A percentile compares a stretch with the other conserved stretches of the same genome.
phyloP scores from a whole-genome alignment of 1,284 basidiomycete genomes.

The Apiotrichum akiyoshidainum region DNA sequence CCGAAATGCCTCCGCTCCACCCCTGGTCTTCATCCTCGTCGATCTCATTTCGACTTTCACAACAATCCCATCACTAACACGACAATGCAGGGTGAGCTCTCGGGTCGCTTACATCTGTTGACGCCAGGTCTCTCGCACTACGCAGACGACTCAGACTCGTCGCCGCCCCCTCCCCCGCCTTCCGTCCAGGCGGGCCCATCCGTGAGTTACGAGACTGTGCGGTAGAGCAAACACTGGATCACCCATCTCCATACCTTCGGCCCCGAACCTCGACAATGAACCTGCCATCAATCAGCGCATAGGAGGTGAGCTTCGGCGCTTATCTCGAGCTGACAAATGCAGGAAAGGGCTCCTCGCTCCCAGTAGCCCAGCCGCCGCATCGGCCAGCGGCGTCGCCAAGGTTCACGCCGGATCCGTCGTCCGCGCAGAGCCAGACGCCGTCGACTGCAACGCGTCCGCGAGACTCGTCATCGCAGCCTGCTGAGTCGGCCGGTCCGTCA shows the following conservation, averaged over 20 bases:
- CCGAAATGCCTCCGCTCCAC: no score
- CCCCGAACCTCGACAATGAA: neutral
- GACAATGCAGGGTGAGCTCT: constrained; percentile 15
- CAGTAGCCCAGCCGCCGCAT: neutral
- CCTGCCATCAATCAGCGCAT: neutral
- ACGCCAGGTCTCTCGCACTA: constrained; percentile 18
- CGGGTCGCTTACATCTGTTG: neutral
- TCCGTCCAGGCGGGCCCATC: constrained; percentile 12
- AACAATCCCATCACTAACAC: neutral
- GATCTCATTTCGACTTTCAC: no score
- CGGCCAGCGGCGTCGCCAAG: neutral
- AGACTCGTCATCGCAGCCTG: neutral
- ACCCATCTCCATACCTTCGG: constrained; percentile 6
- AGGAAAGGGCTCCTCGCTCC: neutral
- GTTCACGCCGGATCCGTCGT: neutral
- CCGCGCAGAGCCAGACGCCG: neutral
- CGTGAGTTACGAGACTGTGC: constrained; percentile 11
- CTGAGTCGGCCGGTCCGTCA: neutral
- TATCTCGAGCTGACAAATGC: no score
- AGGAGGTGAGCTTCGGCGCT: constrained; percentile 2
- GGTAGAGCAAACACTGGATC: constrained; percentile 13
- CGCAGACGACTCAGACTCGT: constrained; percentile 17
- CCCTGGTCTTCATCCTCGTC: no score
- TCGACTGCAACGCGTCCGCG: neutral
- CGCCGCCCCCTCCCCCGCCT: neutral